phyloP scores from a whole-genome alignment of 2,329 filamentous ascomycete genomes.

The Aspergillus intermedius region DNA sequence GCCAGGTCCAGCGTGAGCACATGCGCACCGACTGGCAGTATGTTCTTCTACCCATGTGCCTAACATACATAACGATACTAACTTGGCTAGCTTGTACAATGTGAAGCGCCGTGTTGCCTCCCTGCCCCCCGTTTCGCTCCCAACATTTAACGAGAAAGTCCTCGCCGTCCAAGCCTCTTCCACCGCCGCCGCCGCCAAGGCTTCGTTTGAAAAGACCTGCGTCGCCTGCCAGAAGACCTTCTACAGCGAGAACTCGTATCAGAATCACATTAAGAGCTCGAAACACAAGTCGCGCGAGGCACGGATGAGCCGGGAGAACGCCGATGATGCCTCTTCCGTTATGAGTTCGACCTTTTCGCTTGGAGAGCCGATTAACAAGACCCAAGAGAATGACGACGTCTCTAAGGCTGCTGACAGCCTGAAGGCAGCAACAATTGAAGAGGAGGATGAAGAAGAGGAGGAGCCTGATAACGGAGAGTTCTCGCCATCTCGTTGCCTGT shows the following conservation, averaged over 20 bases:
- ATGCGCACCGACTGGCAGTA: conserved; percentile 99
- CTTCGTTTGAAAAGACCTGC: conserved; percentile 79
- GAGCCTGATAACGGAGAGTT: conserved; percentile 39
- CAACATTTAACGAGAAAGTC: conserved; percentile 93
- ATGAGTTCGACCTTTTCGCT: conserved; percentile 88
- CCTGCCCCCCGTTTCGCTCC: conserved; percentile 81
- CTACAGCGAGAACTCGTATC: conserved; percentile 92
- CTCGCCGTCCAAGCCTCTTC: conserved; percentile 80
- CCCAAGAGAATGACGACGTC: conserved; percentile 65
- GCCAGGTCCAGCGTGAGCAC: conserved; percentile 85
- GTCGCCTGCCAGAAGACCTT: conserved; percentile 82
- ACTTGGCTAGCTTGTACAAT: conserved; percentile 71
- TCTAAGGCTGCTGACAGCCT: conserved; percentile 70
- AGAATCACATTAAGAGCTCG: conserved; percentile 83
- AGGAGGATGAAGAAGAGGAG: conserved; percentile 47
- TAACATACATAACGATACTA: conserved; percentile 2
- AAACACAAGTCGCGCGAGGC: conserved; percentile 73
- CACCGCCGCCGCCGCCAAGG: conserved; percentile 77
- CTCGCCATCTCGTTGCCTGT: conserved; percentile 62
- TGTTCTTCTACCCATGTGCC: conserved; percentile 35
- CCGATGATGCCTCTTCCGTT: conserved; percentile 70
- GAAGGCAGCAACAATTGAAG: conserved; percentile 56
- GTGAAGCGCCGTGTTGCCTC: conserved; percentile 89
- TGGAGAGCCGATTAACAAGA: conserved; percentile 62
- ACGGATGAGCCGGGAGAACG: conserved; percentile 39